Conservation (phyloP, 257 asterid species). For the Perilla frutescens region DNA sequence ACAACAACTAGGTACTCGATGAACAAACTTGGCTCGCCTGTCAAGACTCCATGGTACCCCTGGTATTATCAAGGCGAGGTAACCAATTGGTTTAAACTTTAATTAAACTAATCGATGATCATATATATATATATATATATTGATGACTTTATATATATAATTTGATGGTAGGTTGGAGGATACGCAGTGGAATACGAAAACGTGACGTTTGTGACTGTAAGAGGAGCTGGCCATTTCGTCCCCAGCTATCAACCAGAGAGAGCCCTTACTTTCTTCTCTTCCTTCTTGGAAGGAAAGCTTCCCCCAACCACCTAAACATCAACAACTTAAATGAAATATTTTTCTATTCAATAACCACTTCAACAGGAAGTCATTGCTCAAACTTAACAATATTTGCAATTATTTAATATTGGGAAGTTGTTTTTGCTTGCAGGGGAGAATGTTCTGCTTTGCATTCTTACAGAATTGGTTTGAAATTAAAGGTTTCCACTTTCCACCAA, state of each 20-base stretch:
- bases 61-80: slow-evolving; percentile 60
- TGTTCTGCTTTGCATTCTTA: too few relatives aligned
- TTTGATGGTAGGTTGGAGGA: slow-evolving; percentile 55
- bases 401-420: too few relatives aligned
- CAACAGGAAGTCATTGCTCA: too few relatives aligned
- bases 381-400: too few relatives aligned
- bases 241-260: slow-evolving; percentile 65
- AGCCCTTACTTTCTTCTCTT: slow-evolving; percentile 48
- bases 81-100: neutral
- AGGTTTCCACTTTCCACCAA: too few relatives aligned
- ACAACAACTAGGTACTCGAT: slow-evolving; percentile 51
- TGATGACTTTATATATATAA: neutral
- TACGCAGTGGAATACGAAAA: slow-evolving; percentile 56
- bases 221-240: slow-evolving; percentile 66
- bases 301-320: slow-evolving; percentile 42
- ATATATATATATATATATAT: neutral
- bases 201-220: slow-evolving; percentile 54
- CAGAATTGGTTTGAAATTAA: too few relatives aligned
- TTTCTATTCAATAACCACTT: too few relatives aligned
- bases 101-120: too few relatives aligned
- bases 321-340: neutral
- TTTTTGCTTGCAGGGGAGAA: too few relatives aligned
- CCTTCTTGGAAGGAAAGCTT: slow-evolving; percentile 58
- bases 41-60: slow-evolving; percentile 60
- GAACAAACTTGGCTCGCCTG: slow-evolving; percentile 35